phyloP scores from a whole-genome alignment of 768 basidiomycete genomes.

The Lactarius evosmus region DNA sequence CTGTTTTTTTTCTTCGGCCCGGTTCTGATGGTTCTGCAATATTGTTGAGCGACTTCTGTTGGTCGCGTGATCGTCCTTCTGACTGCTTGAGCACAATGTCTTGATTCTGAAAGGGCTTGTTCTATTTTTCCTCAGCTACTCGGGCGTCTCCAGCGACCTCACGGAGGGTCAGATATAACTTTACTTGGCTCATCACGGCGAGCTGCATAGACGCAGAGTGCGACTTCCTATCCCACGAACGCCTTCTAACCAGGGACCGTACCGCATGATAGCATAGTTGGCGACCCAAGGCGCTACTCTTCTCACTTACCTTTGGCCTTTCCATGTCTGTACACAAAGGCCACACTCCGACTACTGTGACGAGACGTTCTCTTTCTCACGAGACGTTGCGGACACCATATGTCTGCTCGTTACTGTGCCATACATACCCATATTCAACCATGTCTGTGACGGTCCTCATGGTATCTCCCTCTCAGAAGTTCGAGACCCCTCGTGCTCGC shows the following conservation, averaged over 20 bases:
- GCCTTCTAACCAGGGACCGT: not conserved
- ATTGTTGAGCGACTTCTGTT: not conserved
- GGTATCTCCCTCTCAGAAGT: not conserved
- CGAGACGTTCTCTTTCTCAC: not conserved
- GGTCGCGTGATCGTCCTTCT: constrained; percentile 9
- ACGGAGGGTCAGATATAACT: too few species aligned
- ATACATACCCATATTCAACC: not conserved
- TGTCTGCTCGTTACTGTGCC: not conserved
- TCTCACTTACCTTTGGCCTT: not conserved
- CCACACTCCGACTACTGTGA: not conserved
- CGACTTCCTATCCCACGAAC: not conserved
- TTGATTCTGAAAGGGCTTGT: not conserved
- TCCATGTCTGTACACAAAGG: not conserved
- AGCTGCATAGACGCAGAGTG: not conserved
- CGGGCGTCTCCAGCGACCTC: not conserved
- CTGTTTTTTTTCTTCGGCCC: not conserved
- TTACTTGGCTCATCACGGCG: not conserved
- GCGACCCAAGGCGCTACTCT: not conserved
- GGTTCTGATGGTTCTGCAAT: not conserved
- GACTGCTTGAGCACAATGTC: not conserved
- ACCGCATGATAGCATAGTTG: not conserved
- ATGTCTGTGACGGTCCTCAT: not conserved
- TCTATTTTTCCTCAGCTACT: not conserved
- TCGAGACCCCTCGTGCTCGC: not conserved
- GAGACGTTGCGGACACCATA: not conserved